Evolutionary conservation across 495 filamentous ascomycete species (phyloP), one percentile per base, ranked within the genome.

Genomic region (Sabuloglossum arenarium): DNA sequence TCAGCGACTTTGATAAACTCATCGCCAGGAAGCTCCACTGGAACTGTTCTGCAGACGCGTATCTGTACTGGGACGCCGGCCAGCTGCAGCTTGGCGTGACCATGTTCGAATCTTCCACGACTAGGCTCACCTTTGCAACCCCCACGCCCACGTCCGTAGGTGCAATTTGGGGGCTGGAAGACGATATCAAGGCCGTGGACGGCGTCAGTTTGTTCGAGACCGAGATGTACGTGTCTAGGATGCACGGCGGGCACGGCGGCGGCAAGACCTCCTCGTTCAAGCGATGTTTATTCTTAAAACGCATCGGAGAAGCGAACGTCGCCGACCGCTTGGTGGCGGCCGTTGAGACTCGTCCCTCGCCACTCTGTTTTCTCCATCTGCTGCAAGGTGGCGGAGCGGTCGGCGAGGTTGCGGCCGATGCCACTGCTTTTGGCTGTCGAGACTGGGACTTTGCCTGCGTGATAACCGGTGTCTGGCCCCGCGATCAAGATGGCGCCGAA

Each of bases 361-460:
- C 73, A 52, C 64, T 75, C 30, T 79, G 76, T 66, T 83, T 81
- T 67, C 64, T 81, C 55, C 79, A 83, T 73, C 66, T 83, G 42
- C 65, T 81, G 21, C 78, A 80, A 54, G 78, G 79, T 60, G 77
- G 76, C 32, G 76, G 73, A 61, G 73, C 73, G 12, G 64, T 79
- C 46, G 27, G 61, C 54, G 70, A 79, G 55, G 63, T 77, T 32
- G 62, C 66, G 14, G 58, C 69, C 28, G 64, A 75, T 63, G 68
- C 68, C 57, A 75, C 73, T 63, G 78, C 79, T 59, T 83, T 81
- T 56, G 78, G 79, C 54, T 80, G 73, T 68, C 73, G 78, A 68
- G 70, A 76, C 64, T 83, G 78, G 78, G 70, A 75, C 52, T 81
- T 74, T 69, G 78, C 79, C 56, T 81, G 78, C 56, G 75, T 81